Conservation (phyloP, 176 grass and related monocot genomes). For the Coix lacrymajobi region DNA sequence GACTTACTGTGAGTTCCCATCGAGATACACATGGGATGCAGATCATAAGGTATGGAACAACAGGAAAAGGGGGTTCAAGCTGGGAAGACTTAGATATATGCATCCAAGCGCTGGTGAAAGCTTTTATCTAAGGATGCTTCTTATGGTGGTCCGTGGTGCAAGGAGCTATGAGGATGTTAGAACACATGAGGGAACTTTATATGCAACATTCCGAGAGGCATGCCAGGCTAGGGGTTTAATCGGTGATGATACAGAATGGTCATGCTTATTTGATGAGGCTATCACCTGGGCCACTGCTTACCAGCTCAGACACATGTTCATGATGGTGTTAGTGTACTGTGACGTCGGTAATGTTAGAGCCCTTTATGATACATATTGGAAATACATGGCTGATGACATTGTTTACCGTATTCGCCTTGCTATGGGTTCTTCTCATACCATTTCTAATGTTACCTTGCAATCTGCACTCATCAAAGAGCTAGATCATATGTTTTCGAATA, state of each 20-base stretch:
- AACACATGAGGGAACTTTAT: accelerated
- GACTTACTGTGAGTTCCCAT: too few species aligned
- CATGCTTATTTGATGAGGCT: neutral
- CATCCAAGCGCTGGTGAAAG: too few species aligned
- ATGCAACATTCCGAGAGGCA: neutral
- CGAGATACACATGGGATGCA: too few species aligned
- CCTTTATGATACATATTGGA: neutral
- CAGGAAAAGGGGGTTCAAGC: too few species aligned
- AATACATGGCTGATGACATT: neutral
- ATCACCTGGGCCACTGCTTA: neutral
- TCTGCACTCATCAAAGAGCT: neutral
- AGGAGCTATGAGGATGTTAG: neutral
- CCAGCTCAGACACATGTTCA: neutral
- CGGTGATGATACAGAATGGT: neutral
- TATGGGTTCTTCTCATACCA: neutral
- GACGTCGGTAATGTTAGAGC: neutral
- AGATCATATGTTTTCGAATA: neutral
- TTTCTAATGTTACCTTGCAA: neutral
- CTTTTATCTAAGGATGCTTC: neutral
- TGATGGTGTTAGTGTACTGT: neutral
- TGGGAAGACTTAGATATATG: too few species aligned
- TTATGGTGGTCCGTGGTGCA: neutral
- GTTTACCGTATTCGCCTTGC: neutral
- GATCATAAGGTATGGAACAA: too few species aligned
- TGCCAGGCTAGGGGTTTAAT: neutral